Evolutionary conservation across 2,329 filamentous ascomycete genomes (phyloP).

Genomic region (Hymenoscyphus fructigenus): DNA sequence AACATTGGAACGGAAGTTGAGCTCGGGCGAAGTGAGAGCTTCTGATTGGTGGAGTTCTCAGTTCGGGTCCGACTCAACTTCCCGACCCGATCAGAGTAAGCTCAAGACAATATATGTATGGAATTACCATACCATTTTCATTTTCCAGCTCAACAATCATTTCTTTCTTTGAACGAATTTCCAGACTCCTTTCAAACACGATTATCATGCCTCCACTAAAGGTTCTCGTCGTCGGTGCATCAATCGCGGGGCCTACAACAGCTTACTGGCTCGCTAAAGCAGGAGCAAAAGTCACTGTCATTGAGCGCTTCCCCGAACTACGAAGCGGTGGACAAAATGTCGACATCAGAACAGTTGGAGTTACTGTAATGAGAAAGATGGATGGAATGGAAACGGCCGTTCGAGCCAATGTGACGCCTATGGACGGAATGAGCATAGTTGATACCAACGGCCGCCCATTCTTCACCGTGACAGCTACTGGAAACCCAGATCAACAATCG

Average conservation of each 20-base stretch:
- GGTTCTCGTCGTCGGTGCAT: slow-evolving; percentile 39
- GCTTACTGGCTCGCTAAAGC: slow-evolving; percentile 50
- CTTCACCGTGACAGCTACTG: not conserved
- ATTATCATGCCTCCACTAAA: slow-evolving; percentile 24
- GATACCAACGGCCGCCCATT: slow-evolving; percentile 36
- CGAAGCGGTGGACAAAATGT: slow-evolving; percentile 51
- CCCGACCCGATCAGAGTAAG: too few relatives aligned
- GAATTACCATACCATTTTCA: too few relatives aligned
- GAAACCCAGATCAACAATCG: slow-evolving; percentile 11
- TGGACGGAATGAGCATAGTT: slow-evolving; percentile 47
- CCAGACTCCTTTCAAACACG: not conserved
- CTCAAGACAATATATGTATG: too few relatives aligned
- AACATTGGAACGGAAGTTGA: too few relatives aligned
- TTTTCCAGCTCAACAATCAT: too few relatives aligned
- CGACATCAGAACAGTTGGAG: slow-evolving; percentile 51
- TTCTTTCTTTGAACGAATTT: too few relatives aligned
- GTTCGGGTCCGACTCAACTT: too few relatives aligned
- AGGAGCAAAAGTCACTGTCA: slow-evolving; percentile 40
- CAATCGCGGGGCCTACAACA: slow-evolving; percentile 43
- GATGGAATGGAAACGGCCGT: slow-evolving; percentile 46
- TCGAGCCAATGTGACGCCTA: slow-evolving; percentile 41
- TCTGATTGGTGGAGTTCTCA: too few relatives aligned
- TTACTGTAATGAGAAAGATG: slow-evolving; percentile 51
- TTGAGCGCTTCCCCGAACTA: slow-evolving; percentile 43
- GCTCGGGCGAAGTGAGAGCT: too few relatives aligned